Conservation (phyloP, 2,329 filamentous ascomycete species). For the Rasamsonia emersonii region DNA sequence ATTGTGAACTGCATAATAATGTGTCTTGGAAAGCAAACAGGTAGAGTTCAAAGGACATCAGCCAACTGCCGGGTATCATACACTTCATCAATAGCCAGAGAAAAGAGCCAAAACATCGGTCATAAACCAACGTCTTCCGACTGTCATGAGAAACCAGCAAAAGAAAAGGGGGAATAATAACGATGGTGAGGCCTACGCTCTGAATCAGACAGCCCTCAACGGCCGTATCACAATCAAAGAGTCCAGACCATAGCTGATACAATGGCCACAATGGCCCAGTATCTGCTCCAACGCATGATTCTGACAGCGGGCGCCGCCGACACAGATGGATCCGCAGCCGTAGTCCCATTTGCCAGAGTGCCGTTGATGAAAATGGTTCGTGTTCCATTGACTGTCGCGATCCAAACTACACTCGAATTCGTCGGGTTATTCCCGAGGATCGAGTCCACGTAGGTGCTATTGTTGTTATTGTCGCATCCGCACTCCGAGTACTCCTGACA, state of each 20-base stretch:
- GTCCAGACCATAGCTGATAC: slow-evolving; percentile 26
- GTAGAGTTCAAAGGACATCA: too few relatives aligned
- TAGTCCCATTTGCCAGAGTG: slow-evolving; percentile 38
- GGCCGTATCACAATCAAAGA: slow-evolving; percentile 15
- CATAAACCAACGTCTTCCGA: too few relatives aligned
- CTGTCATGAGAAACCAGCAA: too few relatives aligned
- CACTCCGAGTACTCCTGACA: slow-evolving; percentile 48
- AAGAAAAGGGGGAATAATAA: too few relatives aligned
- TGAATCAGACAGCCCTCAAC: too few relatives aligned
- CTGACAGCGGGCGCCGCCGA: slow-evolving; percentile 13
- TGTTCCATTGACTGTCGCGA: slow-evolving; percentile 35
- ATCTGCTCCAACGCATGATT: slow-evolving; percentile 27
- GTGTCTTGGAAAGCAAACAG: too few relatives aligned
- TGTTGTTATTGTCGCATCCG: slow-evolving; percentile 47
- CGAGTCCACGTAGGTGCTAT: slow-evolving; percentile 34
- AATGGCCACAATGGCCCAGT: slow-evolving; percentile 33
- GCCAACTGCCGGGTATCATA: too few relatives aligned
- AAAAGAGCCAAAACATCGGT: too few relatives aligned
- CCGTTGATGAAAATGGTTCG: slow-evolving; percentile 41
- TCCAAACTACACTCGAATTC: slow-evolving; percentile 31
- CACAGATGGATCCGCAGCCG: slow-evolving; percentile 22
- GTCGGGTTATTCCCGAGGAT: slow-evolving; percentile 31
- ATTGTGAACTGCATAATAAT: too few relatives aligned
- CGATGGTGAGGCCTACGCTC: too few relatives aligned
- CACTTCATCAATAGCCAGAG: too few relatives aligned